Conservation (phyloP, 108 stramenopile genomes). For the Mayamaea pseudoterrestris region DNA sequence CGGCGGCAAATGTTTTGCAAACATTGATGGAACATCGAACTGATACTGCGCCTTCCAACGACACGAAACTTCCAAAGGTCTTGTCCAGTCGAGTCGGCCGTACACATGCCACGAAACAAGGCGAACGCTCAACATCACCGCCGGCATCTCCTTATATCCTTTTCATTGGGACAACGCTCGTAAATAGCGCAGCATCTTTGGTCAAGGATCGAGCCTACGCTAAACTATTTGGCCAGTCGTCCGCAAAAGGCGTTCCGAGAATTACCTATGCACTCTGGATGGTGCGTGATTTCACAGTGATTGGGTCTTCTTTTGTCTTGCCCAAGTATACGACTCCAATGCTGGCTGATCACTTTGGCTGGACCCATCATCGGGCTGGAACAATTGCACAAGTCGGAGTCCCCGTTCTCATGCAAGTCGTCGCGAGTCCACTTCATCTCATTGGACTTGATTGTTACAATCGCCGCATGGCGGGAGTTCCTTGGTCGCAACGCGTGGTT, state of each 20-base stretch:
- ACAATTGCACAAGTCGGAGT: constrained; percentile 20
- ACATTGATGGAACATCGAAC: constrained; percentile 31
- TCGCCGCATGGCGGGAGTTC: constrained; percentile 15
- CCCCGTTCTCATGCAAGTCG: constrained; percentile 29
- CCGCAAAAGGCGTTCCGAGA: constrained; percentile 13
- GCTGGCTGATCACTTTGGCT: too few species aligned
- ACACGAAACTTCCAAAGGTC: too few species aligned
- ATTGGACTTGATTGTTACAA: constrained; percentile 46
- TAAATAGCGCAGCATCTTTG: constrained; percentile 30
- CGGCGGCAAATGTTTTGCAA: constrained; percentile 31
- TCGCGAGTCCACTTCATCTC: constrained; percentile 39
- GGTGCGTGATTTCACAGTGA: constrained; percentile 29
- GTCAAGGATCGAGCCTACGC: constrained; percentile 47
- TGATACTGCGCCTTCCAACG: too few species aligned
- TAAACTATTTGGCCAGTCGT: constrained; percentile 13
- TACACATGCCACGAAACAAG: background rate
- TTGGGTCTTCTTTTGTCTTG: constrained; percentile 43
- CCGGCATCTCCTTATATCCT: background rate
- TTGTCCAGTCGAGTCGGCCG: too few species aligned
- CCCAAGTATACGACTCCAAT: constrained; percentile 23
- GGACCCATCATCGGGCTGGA: background rate
- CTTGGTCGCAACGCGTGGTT: background rate
- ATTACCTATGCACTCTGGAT: constrained; percentile 36
- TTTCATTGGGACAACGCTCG: constrained; percentile 34
- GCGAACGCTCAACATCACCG: background rate